phyloP scores from a whole-genome alignment of 2,329 filamentous ascomycete genomes.

The Aspergillus sp. region DNA sequence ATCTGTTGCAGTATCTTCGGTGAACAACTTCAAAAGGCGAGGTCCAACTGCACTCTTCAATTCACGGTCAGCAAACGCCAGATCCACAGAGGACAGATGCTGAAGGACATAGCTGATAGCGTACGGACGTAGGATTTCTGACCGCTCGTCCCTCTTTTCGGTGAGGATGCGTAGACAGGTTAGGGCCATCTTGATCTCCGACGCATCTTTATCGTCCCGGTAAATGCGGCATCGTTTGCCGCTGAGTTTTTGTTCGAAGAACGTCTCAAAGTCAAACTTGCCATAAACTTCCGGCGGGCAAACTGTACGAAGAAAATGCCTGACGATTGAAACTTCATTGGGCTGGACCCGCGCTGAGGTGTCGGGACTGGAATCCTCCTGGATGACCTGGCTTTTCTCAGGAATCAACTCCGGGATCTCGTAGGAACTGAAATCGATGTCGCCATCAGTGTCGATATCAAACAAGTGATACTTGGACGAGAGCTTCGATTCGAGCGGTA shows the following conservation, averaged over 20 bases:
- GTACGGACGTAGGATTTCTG: conserved; percentile 7
- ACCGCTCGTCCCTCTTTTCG: conserved; percentile 5
- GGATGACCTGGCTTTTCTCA: neutral
- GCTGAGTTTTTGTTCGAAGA: conserved; percentile 16
- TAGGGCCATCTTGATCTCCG: conserved; percentile 11
- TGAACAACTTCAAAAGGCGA: conserved; percentile 15
- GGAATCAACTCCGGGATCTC: conserved; percentile 11
- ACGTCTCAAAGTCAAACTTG: conserved; percentile 20
- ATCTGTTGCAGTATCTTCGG: conserved; percentile 11
- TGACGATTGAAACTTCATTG: conserved; percentile 17
- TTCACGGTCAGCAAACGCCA: conserved; percentile 15
- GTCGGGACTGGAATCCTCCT: neutral
- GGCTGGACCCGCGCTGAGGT: conserved; percentile 3
- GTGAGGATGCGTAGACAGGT: conserved; percentile 13
- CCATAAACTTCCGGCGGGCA: conserved; percentile 17
- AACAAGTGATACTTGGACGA: conserved; percentile 14
- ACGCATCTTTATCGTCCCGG: conserved; percentile 17
- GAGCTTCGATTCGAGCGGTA: conserved; percentile 14
- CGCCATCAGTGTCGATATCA: conserved; percentile 15
- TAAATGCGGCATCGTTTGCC: conserved; percentile 13
- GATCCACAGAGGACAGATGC: conserved; percentile 16
- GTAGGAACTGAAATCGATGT: conserved; percentile 13
- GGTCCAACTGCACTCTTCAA: conserved; percentile 16
- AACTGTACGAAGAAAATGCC: conserved; percentile 18
- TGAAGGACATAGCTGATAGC: conserved; percentile 10